Evolutionary conservation across 768 basidiomycete genomes (phyloP), one percentile per base, ranked within the genome.

Genomic region (Tulasnella sp.): DNA sequence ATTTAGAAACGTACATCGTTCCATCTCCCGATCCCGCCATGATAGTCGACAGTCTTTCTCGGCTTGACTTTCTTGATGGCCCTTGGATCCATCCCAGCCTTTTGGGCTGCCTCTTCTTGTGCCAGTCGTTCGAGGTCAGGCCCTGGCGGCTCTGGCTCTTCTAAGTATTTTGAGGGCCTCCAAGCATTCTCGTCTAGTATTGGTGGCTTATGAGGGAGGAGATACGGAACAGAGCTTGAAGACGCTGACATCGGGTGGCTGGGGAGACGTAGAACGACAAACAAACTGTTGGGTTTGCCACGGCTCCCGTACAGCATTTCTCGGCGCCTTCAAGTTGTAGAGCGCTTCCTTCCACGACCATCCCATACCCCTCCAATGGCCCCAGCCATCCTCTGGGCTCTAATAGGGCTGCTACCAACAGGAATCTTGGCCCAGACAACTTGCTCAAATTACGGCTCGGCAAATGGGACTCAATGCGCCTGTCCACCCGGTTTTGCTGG

Each of bases 1-100:
- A 67, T 3, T 6, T 36, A 37, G 22, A 68, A 38, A 85, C 90
- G 77, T 81, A 97, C 96, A 84, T 94, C 82, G 74, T 87, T 83
- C 95, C 93, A 97, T 79, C 95, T 87, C 19, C 91, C 93, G 83
- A 97, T 86, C 1, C 91, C 90, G 37, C 95, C 96, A 79, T 92
- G 91, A 80, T 96, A 99, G 83, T 99, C 97, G 15, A 99, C 96
- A 25, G 97, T 98, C 84, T 95, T 85, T 74, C 96, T 85, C 29
- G 97, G 96, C 78, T 95, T 88, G 68, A 93, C 96, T 86, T 95
- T 96, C 87, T 94, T 97, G 78, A 92, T 87, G 22, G 89, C 85
- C 82, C 92, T 93, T 3, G 93, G 93, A 80, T 94, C 94, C 78
- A 92, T 85, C 38, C 80, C 80, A 80, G 89, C 84, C 81, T 90